Percentiles rank a stretch among this genome's conserved stretches.
phyloP scores from a whole-genome alignment of 192 early-diverging fungal species.

The Mortierella claussenii region DNA sequence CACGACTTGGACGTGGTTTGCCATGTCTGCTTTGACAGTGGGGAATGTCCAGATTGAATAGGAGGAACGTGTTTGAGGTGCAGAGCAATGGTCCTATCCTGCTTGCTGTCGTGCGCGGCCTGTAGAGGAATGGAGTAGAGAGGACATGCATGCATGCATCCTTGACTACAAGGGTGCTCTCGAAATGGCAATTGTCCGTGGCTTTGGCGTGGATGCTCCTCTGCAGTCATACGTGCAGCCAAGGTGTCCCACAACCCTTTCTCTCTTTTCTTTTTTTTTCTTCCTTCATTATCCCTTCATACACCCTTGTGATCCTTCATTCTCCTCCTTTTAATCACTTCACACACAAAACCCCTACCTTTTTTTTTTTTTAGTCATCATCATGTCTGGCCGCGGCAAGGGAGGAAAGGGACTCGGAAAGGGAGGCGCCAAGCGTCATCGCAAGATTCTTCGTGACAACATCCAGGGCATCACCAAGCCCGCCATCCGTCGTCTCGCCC shows the following conservation, averaged over 20 bases:
- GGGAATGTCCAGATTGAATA: background rate
- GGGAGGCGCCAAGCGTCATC: conserved; percentile 98
- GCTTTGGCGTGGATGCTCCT: background rate
- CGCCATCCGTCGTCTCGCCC: conserved; percentile 97
- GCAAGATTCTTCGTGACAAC: conserved; percentile 99
- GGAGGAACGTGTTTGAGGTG: background rate
- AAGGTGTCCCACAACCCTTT: too few relatives aligned
- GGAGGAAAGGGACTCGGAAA: conserved; percentile 99
- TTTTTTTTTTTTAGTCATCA: conserved; percentile 1
- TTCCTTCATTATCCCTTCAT: too few relatives aligned
- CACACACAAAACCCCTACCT: background rate
- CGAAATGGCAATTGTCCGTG: background rate
- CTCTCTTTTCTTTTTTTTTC: too few relatives aligned
- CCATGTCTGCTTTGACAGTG: conserved; percentile 3
- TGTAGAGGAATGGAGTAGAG: background rate
- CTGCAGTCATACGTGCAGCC: background rate
- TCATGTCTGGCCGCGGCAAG: conserved; percentile 98
- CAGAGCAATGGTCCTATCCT: background rate
- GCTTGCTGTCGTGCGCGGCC: too few relatives aligned
- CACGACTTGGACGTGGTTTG: conserved; percentile 31
- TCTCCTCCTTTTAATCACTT: too few relatives aligned
- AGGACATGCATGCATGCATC: too few relatives aligned
- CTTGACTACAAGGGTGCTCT: background rate
- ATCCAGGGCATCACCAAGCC: conserved; percentile 97
- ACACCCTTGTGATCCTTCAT: too few relatives aligned